A percentile compares a stretch with the other conserved stretches of the same genome.
These are phyloP conservation scores for Chrysoporthe austroafricana DNA, from an alignment of 2,329 filamentous ascomycete genomes.

Conservation along the genomic window DNA sequence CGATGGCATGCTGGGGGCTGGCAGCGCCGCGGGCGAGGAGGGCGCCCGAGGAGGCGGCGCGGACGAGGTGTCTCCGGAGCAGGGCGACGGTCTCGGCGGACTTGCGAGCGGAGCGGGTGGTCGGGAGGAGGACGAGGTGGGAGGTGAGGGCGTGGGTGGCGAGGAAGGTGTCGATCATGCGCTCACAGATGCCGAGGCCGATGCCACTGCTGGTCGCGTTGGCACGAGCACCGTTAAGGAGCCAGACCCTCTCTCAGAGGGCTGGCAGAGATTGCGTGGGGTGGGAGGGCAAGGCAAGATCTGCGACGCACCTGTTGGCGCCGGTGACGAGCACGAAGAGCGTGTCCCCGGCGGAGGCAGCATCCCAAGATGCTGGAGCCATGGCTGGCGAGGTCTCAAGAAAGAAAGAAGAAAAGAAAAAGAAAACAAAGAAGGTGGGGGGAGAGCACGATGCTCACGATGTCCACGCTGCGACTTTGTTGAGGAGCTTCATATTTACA, in stretches of 20 bases:
- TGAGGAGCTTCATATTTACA: no score
- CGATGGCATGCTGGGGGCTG: slow-evolving; percentile 47
- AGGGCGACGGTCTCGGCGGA: slow-evolving; percentile 70
- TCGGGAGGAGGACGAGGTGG: slow-evolving; percentile 79
- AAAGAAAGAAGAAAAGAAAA: no score
- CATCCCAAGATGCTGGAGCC: slow-evolving; percentile 42
- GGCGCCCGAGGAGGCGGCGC: slow-evolving; percentile 46
- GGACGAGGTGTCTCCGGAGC: slow-evolving; percentile 65
- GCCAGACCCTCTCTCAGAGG: no score
- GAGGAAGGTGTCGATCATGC: slow-evolving; percentile 89
- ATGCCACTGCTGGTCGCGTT: slow-evolving; percentile 67
- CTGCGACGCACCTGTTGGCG: slow-evolving; percentile 72
- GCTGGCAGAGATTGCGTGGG: slow-evolving; percentile 10
- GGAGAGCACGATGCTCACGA: background rate
- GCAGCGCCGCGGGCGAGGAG: slow-evolving; percentile 45
- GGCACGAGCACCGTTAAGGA: background rate
- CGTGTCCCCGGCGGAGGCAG: slow-evolving; percentile 45
- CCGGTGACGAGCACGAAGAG: slow-evolving; percentile 77
- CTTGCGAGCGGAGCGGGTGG: slow-evolving; percentile 77
- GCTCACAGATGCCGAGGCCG: slow-evolving; percentile 80
- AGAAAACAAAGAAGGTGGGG: background rate
- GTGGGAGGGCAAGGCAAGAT: background rate
- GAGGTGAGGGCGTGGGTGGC: slow-evolving; percentile 65
- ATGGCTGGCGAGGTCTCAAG: slow-evolving; percentile 24
- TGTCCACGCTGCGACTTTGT: background rate